Evolutionary conservation across 108 stramenopile genomes (phyloP), one percentile per base, ranked within the genome.

Genomic region (Craspedostauros australis): DNA sequence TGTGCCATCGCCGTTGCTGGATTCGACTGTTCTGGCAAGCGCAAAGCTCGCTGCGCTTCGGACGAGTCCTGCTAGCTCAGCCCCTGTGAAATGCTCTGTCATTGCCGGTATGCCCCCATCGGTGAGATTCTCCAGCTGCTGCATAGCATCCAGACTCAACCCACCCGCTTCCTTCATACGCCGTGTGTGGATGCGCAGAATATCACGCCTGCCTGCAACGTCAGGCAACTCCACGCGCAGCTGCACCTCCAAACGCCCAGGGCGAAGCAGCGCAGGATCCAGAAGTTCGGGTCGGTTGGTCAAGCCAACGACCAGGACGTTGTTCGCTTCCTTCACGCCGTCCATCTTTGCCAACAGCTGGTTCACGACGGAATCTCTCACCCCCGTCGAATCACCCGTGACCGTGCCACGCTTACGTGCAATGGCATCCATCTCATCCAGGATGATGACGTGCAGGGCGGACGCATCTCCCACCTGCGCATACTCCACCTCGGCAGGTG

Each of bases 311-410:
- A 95, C 77, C 0, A 95, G 58, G 19, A 87, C 51, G 65, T 89
- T 79, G 46, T 68, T 65, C 42, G 82, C 72, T 63, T 77, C 68
- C 39, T 72, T 76, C 12, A 93, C 81, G 22, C 70, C 95, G 65
- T 98, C 97, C 64, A 98, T 96, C 66, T 88, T 93, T 20, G 89
- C 83, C 49, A 96, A 51, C 1, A 96, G 60, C 30, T 71, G 93
- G 63, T 96, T 96, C 22, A 96, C 94, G 7, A 93, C 91, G 14
- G 77, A 82, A 62, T 95, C 94, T 43, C 65, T 56, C 18, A 73
- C 89, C 40, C 73, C 87, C 26, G 69, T 80, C 33, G 69, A 78
- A 54, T 80, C 80, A n/a, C 68, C 38, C 5, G 73, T 64, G 41
- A 77, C 72, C 23, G 76, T 79, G 0, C 93, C 91, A 12, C 94